phyloP scores from a whole-genome alignment of 169 alveolate genomes.

The Blepharisma undulans region DNA sequence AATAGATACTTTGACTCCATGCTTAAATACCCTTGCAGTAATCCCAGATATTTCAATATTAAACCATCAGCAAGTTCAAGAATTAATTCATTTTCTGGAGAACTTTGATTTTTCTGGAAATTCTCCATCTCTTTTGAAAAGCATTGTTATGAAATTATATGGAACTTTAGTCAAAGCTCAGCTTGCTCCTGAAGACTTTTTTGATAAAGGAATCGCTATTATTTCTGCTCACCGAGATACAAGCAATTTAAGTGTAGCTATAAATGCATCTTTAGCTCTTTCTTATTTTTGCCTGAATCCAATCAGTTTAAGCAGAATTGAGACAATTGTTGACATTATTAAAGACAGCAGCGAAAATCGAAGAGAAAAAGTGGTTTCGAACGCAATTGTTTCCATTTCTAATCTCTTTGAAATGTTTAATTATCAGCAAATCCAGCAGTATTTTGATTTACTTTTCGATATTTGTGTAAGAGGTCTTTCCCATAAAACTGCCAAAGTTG shows the following conservation, averaged over 20 bases:
- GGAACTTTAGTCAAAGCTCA: background rate
- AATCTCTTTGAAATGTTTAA: background rate
- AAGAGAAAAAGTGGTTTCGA: background rate
- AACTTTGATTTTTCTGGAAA: background rate
- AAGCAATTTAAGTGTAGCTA: background rate
- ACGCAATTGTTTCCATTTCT: background rate
- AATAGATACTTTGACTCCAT: background rate
- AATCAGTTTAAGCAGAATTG: background rate
- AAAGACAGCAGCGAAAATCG: background rate
- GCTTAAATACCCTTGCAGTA: background rate
- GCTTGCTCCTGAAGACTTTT: background rate
- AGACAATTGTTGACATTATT: background rate
- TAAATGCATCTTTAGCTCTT: background rate
- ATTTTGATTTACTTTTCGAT: background rate
- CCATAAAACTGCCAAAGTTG: constrained; percentile 2
- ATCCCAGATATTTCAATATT: background rate
- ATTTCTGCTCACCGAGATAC: background rate
- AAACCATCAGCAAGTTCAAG: background rate
- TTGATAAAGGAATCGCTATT: background rate
- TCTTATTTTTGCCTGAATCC: background rate
- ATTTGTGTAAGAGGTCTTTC: background rate
- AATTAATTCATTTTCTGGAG: background rate
- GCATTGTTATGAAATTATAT: background rate
- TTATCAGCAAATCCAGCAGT: background rate
- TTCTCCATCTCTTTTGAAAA: background rate